These are phyloP conservation scores for Nadsonia commutata DNA, from an alignment of 1,139 yeast species.

Conservation along the genomic window DNA sequence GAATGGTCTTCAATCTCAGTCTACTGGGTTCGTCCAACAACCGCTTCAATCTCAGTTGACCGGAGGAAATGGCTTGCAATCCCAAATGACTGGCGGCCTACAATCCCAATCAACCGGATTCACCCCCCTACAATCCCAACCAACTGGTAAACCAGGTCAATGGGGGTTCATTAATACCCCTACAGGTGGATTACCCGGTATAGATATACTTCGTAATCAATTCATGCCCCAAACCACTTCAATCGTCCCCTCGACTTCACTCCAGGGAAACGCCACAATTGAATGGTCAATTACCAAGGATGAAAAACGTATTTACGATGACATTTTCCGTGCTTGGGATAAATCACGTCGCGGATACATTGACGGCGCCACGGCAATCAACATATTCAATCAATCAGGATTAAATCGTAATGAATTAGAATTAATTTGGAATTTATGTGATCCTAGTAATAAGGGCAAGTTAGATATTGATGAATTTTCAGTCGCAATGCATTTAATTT, in stretches of 20 bases:
- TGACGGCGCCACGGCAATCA: conserved; percentile 72
- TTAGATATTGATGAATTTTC: conserved; percentile 77
- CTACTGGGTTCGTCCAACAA: conserved; percentile 19
- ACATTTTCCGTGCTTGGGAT: conserved; percentile 83
- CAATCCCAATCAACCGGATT: conserved; percentile 20
- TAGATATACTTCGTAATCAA: conserved; percentile 59
- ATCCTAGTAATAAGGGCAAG: conserved; percentile 73
- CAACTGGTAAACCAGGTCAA: conserved; percentile 63
- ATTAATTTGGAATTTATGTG: conserved; percentile 88
- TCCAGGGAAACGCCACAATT: conserved; percentile 22
- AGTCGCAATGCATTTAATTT: conserved; percentile 88
- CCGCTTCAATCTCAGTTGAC: conserved; percentile 17
- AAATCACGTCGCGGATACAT: conserved; percentile 49
- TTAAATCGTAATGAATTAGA: conserved; percentile 74
- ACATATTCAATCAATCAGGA: conserved; percentile 82
- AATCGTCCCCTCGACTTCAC: conserved; percentile 21
- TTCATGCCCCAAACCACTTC: conserved; percentile 56
- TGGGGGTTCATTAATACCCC: conserved; percentile 73
- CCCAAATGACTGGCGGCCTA: conserved; percentile 23
- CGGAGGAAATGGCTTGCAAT: conserved; percentile 20
- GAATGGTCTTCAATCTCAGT: conserved; percentile 23
- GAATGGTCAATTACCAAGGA: conserved; percentile 73
- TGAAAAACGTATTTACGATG: conserved; percentile 77
- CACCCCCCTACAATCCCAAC: conserved; percentile 25
- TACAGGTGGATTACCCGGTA: conserved; percentile 61